Evolutionary conservation across 2,329 filamentous ascomycete species (phyloP).

Genomic region (Sporothrix inflata): DNA sequence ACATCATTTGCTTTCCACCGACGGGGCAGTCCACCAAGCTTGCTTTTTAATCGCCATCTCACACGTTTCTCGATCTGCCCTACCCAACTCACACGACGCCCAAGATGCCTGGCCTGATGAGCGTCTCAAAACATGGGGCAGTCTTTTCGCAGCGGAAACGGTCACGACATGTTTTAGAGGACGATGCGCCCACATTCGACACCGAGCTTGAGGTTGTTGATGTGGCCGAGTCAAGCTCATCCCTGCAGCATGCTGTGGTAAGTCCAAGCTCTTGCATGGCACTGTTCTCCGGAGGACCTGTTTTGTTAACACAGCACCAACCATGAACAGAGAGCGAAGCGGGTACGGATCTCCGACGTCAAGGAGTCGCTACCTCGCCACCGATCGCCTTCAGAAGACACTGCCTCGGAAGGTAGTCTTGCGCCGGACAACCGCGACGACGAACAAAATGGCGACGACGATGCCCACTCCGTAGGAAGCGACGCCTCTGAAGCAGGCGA

Average conservation of each 20-base stretch:
- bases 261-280: slow-evolving; percentile 29
- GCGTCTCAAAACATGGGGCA: not conserved
- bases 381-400: not conserved
- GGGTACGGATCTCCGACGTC: slow-evolving; percentile 43
- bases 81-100: not conserved
- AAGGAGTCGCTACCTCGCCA: slow-evolving; percentile 11
- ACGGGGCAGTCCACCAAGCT: not conserved
- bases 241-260: slow-evolving; percentile 46
- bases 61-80: not conserved
- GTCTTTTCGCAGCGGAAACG: slow-evolving; percentile 46
- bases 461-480: slow-evolving; percentile 24
- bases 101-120: slow-evolving; percentile 39
- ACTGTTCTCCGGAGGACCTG: not conserved
- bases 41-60: not conserved
- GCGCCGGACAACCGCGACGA: not conserved
- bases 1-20: not conserved
- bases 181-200: slow-evolving; percentile 40
- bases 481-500: slow-evolving; percentile 36
- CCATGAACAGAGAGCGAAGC: slow-evolving; percentile 40
- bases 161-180: slow-evolving; percentile 44
- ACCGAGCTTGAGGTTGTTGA: slow-evolving; percentile 40
- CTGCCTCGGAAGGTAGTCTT: not conserved
- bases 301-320: not conserved
- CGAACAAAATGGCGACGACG: slow-evolving; percentile 11
- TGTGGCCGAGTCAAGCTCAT: slow-evolving; percentile 48